Percentiles rank a stretch among this genome's conserved stretches.
phyloP scores from a whole-genome alignment of 441 rosid species.

The Breynia disticha region DNA sequence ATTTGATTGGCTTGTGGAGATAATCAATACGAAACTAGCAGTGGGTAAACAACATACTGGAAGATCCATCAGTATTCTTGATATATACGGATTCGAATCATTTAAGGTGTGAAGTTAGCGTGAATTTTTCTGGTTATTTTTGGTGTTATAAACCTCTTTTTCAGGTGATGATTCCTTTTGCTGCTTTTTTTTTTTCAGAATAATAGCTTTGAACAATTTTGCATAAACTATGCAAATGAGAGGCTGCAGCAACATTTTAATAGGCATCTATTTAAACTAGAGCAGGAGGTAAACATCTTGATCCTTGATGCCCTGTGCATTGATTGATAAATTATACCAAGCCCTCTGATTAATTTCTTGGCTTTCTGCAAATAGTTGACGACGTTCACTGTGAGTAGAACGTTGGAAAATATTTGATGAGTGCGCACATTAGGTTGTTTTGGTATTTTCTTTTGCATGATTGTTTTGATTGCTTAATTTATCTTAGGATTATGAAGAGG shows the following conservation, averaged over 20 bases:
- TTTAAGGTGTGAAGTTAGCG: slow-evolving; percentile 45
- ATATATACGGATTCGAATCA: slow-evolving; percentile 95
- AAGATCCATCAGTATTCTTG: slow-evolving; percentile 84
- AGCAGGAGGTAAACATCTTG: slow-evolving; percentile 65
- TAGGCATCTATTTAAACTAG: slow-evolving; percentile 79
- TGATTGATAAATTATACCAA: background rate
- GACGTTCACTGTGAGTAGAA: background rate
- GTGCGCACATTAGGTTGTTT: background rate
- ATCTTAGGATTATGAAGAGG: slow-evolving; percentile 77
- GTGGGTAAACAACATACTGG: slow-evolving; percentile 41
- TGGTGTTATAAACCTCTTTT: slow-evolving; percentile 10
- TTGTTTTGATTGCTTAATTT: slow-evolving; percentile 4
- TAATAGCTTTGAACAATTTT: slow-evolving; percentile 92
- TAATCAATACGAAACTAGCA: slow-evolving; percentile 65
- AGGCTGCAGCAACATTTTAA: slow-evolving; percentile 95
- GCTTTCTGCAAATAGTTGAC: too few relatives aligned
- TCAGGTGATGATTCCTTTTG: slow-evolving; percentile 17
- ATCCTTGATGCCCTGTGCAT: background rate
- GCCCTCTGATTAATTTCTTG: background rate
- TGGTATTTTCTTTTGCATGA: background rate
- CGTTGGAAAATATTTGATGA: too few relatives aligned
- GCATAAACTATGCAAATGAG: slow-evolving; percentile 97
- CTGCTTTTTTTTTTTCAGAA: slow-evolving; percentile 65
- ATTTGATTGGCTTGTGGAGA: slow-evolving; percentile 86
- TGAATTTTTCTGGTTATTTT: slow-evolving; percentile 12